Conservation (phyloP, 495 filamentous ascomycete genomes). For the Elasticomyces elasticus region DNA sequence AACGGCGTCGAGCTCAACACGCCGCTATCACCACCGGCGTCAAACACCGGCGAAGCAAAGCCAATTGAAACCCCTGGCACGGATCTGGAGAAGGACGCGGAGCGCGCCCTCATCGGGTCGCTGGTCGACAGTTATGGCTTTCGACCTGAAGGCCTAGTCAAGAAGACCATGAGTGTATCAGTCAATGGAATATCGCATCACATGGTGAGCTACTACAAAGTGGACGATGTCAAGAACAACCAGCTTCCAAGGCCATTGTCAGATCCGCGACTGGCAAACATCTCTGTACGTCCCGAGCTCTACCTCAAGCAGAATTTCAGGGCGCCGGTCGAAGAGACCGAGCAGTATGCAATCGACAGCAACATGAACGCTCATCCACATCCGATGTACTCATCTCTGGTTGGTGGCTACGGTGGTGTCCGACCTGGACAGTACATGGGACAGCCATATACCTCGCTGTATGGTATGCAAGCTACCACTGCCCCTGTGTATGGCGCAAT, state of each 20-base stretch:
- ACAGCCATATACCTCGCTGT: constrained; percentile 8
- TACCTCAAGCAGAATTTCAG: constrained; percentile 62
- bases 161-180: constrained; percentile 81
- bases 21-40: constrained; percentile 19
- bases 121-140: constrained; percentile 80
- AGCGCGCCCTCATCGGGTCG: constrained; percentile 68
- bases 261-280: constrained; percentile 43
- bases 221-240: constrained; percentile 59
- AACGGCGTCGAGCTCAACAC: constrained; percentile 13
- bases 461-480: constrained; percentile 1
- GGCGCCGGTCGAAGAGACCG: constrained; percentile 42
- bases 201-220: constrained; percentile 78
- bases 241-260: constrained; percentile 52
- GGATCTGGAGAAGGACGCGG: constrained; percentile 41
- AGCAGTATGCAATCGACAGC: constrained; percentile 17
- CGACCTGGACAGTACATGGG: constrained; percentile 17
- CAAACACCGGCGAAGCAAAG: constrained; percentile 15
- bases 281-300: constrained; percentile 49
- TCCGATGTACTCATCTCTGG: constrained; percentile 15
- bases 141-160: constrained; percentile 72
- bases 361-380: constrained; percentile 18
- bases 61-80: constrained; percentile 19
- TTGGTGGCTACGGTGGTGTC: constrained; percentile 5
- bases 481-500: constrained; percentile 1
- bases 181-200: constrained; percentile 63